A percentile compares a stretch with the other conserved stretches of the same genome.
These are phyloP conservation scores for Solanum hybrid DNA, from an alignment of 305 asterid species.

Conservation along the genomic window DNA sequence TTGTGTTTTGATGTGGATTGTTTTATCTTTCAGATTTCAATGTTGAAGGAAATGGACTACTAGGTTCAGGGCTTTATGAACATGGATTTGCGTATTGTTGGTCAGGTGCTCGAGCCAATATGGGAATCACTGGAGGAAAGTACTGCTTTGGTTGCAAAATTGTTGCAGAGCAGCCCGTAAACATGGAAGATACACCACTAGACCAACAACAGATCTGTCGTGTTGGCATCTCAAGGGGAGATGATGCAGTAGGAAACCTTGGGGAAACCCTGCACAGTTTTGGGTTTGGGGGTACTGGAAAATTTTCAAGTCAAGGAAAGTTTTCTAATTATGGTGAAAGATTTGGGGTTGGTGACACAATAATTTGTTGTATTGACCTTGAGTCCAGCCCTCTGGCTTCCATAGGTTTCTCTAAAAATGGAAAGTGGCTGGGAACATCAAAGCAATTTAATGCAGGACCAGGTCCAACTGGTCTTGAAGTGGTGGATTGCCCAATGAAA, in stretches of 20 bases:
- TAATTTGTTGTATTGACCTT: slow-evolving; percentile 42
- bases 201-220: slow-evolving; percentile 36
- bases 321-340: slow-evolving; percentile 32
- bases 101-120: slow-evolving; percentile 66
- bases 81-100: slow-evolving; percentile 59
- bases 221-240: slow-evolving; percentile 48
- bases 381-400: slow-evolving; percentile 36
- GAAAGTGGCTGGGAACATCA: slow-evolving; percentile 46
- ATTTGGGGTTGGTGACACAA: slow-evolving; percentile 43
- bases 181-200: slow-evolving; percentile 42
- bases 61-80: slow-evolving; percentile 41
- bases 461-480: slow-evolving; percentile 31
- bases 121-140: slow-evolving; percentile 48
- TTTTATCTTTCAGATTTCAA: slow-evolving; percentile 34
- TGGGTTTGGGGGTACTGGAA: slow-evolving; percentile 46
- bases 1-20: background rate
- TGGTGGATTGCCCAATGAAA: slow-evolving; percentile 24
- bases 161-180: slow-evolving; percentile 33
- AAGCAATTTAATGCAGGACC: slow-evolving; percentile 43
- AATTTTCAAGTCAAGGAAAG: slow-evolving; percentile 28
- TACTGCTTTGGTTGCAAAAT: slow-evolving; percentile 60
- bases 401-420: slow-evolving; percentile 48
- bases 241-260: slow-evolving; percentile 38
- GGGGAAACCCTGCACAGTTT: slow-evolving; percentile 44
- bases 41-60: slow-evolving; percentile 41